Percentiles rank a stretch among this genome's conserved stretches.
Evolutionary conservation across 345 rosid species (phyloP).

Genomic region (Hypericum perforatum): DNA sequence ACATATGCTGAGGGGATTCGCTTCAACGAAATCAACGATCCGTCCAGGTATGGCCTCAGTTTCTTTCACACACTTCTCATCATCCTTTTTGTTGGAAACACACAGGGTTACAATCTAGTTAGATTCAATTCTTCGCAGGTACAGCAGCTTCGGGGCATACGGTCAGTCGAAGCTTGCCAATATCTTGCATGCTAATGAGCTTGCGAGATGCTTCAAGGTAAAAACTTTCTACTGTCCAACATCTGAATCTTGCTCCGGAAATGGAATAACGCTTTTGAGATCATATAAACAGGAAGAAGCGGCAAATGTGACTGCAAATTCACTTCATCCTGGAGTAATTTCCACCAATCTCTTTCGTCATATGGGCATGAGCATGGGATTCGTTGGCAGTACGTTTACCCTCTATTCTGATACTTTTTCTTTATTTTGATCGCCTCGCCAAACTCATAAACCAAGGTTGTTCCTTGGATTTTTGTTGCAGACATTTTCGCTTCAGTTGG

Average conservation of each 20-base stretch:
- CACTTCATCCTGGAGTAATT: slow-evolving; percentile 15
- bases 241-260: too few species aligned
- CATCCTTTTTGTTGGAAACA: not conserved
- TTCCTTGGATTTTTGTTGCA: not conserved
- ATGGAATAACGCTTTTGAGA: not conserved
- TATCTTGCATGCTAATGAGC: slow-evolving; percentile 2
- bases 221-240: not conserved
- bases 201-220: slow-evolving; percentile 3
- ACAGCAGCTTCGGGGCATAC: slow-evolving; percentile 2
- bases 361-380: not conserved
- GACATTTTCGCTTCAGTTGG: not conserved
- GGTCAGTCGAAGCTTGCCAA: slow-evolving; percentile 6
- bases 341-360: slow-evolving; percentile 7
- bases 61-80: not conserved
- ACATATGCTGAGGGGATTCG: slow-evolving; percentile 36
- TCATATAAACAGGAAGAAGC: slow-evolving; percentile 12
- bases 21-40: slow-evolving; percentile 39
- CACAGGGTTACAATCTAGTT: not conserved
- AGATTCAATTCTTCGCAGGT: not conserved
- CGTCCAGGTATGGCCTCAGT: slow-evolving; percentile 25
- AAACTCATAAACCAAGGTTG: too few species aligned
- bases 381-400: too few species aligned
- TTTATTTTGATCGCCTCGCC: not conserved
- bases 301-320: slow-evolving; percentile 11
- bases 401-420: too few species aligned